Percentiles rank a stretch among this genome's conserved stretches.
These are phyloP conservation scores for Penicillium cataractarum DNA, from an alignment of 495 filamentous ascomycete species.

Conservation along the genomic window DNA sequence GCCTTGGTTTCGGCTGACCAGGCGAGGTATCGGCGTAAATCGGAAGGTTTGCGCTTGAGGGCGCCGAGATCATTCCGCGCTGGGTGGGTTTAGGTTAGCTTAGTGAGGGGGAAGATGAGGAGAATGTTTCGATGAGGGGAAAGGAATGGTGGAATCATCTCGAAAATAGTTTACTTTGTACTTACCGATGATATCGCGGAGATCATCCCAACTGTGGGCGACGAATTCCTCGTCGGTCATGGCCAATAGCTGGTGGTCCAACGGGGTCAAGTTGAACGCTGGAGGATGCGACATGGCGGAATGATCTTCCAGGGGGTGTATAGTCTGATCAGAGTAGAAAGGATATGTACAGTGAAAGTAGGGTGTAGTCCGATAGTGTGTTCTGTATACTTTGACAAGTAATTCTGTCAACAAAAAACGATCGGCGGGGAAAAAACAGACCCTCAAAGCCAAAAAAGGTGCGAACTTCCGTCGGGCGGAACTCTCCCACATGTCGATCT, in stretches of 20 bases:
- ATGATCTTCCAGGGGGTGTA: neutral
- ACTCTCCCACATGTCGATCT: constrained; percentile 2
- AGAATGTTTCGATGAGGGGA: constrained; percentile 8
- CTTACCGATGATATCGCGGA: constrained; percentile 68
- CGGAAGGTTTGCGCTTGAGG: constrained; percentile 80
- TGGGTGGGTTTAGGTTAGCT: constrained; percentile 30
- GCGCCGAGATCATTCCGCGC: constrained; percentile 72
- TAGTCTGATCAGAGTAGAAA: neutral
- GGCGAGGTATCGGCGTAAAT: constrained; percentile 78
- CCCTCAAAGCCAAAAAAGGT: constrained; percentile 19
- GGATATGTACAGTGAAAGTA: too few species aligned
- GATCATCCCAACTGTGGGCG: constrained; percentile 69
- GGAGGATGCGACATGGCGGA: constrained; percentile 21
- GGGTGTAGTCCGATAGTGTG: too few species aligned
- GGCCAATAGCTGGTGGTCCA: constrained; percentile 67
- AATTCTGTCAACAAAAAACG: constrained; percentile 3
- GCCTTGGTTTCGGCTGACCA: constrained; percentile 73
- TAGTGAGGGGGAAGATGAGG: constrained; percentile 19
- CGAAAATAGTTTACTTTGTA: neutral
- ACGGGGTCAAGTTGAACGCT: constrained; percentile 66
- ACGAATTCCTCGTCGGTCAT: constrained; percentile 71
- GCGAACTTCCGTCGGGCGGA: constrained; percentile 34
- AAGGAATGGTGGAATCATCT: neutral
- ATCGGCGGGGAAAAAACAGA: constrained; percentile 9
- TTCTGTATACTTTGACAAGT: neutral